Conservation (phyloP, 768 basidiomycete species). For the Plicaturopsis crispa region DNA sequence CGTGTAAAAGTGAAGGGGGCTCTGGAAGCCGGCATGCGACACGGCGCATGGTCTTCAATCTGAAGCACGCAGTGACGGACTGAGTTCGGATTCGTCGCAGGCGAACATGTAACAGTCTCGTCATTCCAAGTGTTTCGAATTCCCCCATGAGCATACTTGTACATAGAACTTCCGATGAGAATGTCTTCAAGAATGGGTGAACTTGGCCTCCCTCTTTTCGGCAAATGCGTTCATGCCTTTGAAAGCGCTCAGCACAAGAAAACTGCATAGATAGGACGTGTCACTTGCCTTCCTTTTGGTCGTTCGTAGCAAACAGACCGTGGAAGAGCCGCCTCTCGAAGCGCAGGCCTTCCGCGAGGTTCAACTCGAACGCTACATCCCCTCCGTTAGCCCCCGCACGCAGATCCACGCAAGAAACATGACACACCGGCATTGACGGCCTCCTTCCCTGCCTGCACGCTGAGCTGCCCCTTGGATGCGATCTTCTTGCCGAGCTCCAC, state of each 20-base stretch:
- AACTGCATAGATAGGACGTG: not conserved
- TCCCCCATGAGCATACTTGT: too few relatives aligned
- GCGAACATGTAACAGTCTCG: too few relatives aligned
- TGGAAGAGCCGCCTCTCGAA: constrained; percentile 92
- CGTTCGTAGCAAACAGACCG: constrained; percentile 83
- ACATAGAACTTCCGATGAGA: too few relatives aligned
- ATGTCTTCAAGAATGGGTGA: constrained; percentile 54
- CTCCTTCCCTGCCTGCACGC: constrained; percentile 86
- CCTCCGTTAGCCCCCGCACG: not conserved
- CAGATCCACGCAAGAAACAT: not conserved
- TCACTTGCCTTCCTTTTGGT: constrained; percentile 86
- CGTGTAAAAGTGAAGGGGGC: too few relatives aligned
- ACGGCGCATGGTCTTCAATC: too few relatives aligned
- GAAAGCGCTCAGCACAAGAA: constrained; percentile 6
- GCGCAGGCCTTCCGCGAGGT: constrained; percentile 73
- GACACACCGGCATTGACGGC: constrained; percentile 78
- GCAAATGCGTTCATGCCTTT: constrained; percentile 92
- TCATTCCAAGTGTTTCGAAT: too few relatives aligned
- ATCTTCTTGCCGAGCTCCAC: constrained; percentile 72
- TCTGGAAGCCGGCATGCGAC: too few relatives aligned
- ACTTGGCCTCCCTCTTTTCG: constrained; percentile 86
- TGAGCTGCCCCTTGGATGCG: constrained; percentile 74
- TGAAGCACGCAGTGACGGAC: too few relatives aligned
- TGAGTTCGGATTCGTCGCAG: too few relatives aligned
- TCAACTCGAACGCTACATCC: constrained; percentile 67